These are phyloP conservation scores for Nakaseomyces uthaithaninus DNA, from an alignment of 1,139 yeast genomes.

Conservation along the genomic window DNA sequence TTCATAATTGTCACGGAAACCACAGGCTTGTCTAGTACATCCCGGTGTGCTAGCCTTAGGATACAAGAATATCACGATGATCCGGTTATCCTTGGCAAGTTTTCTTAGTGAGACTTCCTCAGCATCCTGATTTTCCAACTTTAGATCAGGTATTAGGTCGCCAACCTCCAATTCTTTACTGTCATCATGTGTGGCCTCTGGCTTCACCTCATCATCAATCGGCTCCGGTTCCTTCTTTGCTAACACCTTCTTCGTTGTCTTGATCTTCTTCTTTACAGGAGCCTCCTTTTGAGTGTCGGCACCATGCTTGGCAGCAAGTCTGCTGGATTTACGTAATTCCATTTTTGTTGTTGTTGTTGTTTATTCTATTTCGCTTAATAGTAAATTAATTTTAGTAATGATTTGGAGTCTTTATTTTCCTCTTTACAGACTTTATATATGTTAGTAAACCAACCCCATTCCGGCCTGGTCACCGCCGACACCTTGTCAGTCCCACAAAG, in stretches of 20 bases:
- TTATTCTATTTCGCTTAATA: background rate
- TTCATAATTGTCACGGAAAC: conserved; percentile 62
- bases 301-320: conserved; percentile 7
- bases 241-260: conserved; percentile 2
- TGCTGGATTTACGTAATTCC: conserved; percentile 8
- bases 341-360: background rate
- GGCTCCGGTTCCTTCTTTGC: background rate
- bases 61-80: conserved; percentile 65
- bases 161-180: conserved; percentile 34
- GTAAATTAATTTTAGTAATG: too few species aligned
- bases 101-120: conserved; percentile 45
- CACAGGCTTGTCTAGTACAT: conserved; percentile 87
- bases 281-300: background rate
- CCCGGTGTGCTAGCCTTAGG: conserved; percentile 96
- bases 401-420: too few species aligned
- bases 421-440: too few species aligned
- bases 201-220: background rate
- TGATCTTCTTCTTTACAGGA: conserved; percentile 8
- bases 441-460: too few species aligned
- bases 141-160: conserved; percentile 59
- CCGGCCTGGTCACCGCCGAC: too few species aligned
- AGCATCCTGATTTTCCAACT: conserved; percentile 60
- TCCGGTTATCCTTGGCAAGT: conserved; percentile 41
- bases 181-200: conserved; percentile 12
- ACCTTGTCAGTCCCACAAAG: too few species aligned